phyloP scores from a whole-genome alignment of 345 rosid species.

The Carallia pectinifolia region DNA sequence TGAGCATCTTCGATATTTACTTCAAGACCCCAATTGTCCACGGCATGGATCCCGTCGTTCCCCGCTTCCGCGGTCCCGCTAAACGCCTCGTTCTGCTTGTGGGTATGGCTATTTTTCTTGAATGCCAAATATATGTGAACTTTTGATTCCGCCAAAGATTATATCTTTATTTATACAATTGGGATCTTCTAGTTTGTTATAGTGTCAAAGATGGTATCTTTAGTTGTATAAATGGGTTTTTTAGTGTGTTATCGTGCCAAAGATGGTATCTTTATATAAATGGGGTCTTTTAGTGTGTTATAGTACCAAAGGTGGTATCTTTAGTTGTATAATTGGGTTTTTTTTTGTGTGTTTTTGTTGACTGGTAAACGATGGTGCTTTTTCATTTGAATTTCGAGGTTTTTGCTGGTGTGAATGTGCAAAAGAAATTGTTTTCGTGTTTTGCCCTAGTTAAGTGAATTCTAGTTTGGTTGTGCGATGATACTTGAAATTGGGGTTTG shows the following conservation, averaged over 20 bases:
- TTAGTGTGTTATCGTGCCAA: too few species aligned
- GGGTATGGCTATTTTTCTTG: constrained; percentile 35
- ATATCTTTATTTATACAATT: background rate
- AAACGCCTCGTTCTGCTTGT: constrained; percentile 87
- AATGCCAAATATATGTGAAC: background rate
- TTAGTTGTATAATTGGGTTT: background rate
- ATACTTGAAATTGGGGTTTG: background rate
- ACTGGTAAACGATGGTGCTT: background rate
- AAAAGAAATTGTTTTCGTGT: background rate
- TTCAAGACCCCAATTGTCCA: constrained; percentile 97
- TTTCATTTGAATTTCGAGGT: background rate
- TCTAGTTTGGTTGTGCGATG: background rate
- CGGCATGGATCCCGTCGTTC: constrained; percentile 84
- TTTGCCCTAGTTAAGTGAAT: background rate
- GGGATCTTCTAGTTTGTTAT: background rate
- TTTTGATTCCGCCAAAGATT: background rate
- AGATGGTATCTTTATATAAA: background rate
- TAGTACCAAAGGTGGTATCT: too few species aligned
- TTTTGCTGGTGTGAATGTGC: background rate
- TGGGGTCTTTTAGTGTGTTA: background rate
- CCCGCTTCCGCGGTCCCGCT: constrained; percentile 76
- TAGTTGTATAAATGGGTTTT: background rate
- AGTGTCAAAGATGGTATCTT: background rate
- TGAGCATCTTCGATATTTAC: constrained; percentile 95
- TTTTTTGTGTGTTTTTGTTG: background rate